phyloP scores from a whole-genome alignment of 1,284 basidiomycete species.

The Irpex rosettiformis region DNA sequence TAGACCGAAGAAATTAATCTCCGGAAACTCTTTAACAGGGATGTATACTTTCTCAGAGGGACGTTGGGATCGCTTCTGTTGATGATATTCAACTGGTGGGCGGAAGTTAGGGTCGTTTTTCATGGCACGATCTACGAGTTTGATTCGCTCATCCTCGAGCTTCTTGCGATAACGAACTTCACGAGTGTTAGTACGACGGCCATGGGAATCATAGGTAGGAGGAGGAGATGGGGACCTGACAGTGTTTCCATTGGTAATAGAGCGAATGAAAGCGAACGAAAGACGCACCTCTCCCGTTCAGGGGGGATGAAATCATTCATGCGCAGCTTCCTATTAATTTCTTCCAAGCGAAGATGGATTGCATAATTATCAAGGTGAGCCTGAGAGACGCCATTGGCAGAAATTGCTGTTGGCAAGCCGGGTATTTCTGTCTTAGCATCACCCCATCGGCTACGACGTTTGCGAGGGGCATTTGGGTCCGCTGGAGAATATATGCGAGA shows the following conservation, averaged over 20 bases:
- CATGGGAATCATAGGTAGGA: conserved; percentile 95
- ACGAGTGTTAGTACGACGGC: conserved; percentile 96
- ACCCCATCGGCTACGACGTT: conserved; percentile 94
- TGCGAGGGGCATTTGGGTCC: conserved; percentile 81
- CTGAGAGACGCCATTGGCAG: conserved; percentile 86
- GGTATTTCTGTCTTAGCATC: conserved; percentile 86
- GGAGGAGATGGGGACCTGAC: conserved; percentile 91
- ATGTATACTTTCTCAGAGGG: conserved; percentile 99
- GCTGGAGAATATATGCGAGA: conserved; percentile 41
- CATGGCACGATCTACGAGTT: conserved; percentile 92
- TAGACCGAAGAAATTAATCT: conserved; percentile 99
- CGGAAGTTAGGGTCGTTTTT: conserved; percentile 97
- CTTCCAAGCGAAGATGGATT: conserved; percentile 91
- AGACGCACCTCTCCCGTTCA: conserved; percentile 80
- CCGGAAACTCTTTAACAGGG: conserved; percentile 98
- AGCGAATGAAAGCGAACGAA: neutral
- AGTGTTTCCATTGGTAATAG: conserved; percentile 18
- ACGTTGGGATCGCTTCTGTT: conserved; percentile 86
- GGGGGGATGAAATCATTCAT: conserved; percentile 95
- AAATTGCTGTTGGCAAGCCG: conserved; percentile 89
- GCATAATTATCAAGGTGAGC: conserved; percentile 95
- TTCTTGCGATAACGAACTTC: conserved; percentile 98
- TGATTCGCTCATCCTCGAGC: conserved; percentile 94
- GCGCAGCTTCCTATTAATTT: conserved; percentile 93
- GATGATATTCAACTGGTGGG: conserved; percentile 94